phyloP scores from a whole-genome alignment of 2,329 filamentous ascomycete species.

The Epichloe amarillans region DNA sequence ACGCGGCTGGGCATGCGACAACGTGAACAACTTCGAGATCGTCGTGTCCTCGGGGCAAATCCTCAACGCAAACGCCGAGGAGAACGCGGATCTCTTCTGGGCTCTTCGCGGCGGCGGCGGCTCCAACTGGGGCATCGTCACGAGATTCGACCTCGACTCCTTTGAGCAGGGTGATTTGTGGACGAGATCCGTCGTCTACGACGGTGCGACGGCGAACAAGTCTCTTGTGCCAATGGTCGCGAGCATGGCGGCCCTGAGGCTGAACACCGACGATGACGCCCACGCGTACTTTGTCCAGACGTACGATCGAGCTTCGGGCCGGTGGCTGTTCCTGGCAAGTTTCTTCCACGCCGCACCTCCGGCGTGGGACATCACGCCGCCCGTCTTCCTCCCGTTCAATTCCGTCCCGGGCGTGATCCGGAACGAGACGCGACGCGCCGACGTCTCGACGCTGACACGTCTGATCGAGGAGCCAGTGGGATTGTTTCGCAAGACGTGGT shows the following conservation, averaged over 20 bases:
- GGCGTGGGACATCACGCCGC: conserved; percentile 3
- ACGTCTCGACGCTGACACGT: conserved; percentile 10
- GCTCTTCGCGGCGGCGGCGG: conserved; percentile 42
- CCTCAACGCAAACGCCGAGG: conserved; percentile 24
- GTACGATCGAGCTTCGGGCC: conserved; percentile 8
- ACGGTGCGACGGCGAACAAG: conserved; percentile 9
- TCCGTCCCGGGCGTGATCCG: conserved; percentile 9
- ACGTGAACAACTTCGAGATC: conserved; percentile 10
- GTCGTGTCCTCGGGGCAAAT: conserved; percentile 29
- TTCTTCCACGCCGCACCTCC: conserved; percentile 10
- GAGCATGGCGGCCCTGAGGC: conserved; percentile 3
- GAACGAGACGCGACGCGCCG: conserved; percentile 9
- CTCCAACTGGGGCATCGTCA: conserved; percentile 43
- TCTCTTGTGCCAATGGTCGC: conserved; percentile 12
- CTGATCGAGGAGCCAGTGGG: conserved; percentile 12
- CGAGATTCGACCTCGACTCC: conserved; percentile 31
- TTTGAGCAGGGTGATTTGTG: conserved; percentile 24
- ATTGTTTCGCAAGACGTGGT: conserved; percentile 11
- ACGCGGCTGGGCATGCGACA: conserved; percentile 13
- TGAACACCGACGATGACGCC: conserved; percentile 5
- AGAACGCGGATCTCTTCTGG: conserved; percentile 41
- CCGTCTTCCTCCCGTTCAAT: conserved; percentile 11
- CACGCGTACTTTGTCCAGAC: conserved; percentile 13
- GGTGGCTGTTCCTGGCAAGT: conserved; percentile 10
- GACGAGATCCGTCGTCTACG: conserved; percentile 18